Conservation (phyloP, 495 filamentous ascomycete genomes). For the Penicillium steckii region DNA sequence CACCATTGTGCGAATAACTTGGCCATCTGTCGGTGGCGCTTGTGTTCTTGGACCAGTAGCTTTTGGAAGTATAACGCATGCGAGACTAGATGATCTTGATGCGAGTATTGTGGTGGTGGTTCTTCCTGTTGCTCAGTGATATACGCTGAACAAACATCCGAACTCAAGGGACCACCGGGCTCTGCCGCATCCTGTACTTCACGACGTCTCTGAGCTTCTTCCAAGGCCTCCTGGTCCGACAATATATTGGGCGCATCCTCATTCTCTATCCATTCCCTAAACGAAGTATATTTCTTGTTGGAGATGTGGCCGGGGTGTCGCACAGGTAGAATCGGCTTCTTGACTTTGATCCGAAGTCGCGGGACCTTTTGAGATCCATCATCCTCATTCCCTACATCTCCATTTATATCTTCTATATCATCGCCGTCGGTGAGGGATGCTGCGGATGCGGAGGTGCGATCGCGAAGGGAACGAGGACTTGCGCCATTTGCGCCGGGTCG, state of each 20-base stretch:
- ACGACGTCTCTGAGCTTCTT: conserved; percentile 49
- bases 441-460: conserved; percentile 27
- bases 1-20: conserved; percentile 46
- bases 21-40: conserved; percentile 58
- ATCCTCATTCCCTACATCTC: conserved; percentile 20
- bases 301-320: conserved; percentile 53
- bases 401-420: conserved; percentile 7
- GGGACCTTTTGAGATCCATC: conserved; percentile 31
- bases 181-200: conserved; percentile 68
- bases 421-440: conserved; percentile 9
- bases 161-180: conserved; percentile 72
- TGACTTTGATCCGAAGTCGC: conserved; percentile 52
- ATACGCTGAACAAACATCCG: conserved; percentile 69
- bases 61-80: conserved; percentile 79
- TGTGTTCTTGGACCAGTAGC: conserved; percentile 73
- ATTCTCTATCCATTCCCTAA: conserved; percentile 56
- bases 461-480: conserved; percentile 24
- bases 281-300: conserved; percentile 46
- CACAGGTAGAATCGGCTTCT: conserved; percentile 48
- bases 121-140: conserved; percentile 72
- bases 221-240: conserved; percentile 55
- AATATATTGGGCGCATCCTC: conserved; percentile 38
- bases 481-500: conserved; percentile 22
- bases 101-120: conserved; percentile 74
- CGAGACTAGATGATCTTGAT: conserved; percentile 78